phyloP scores from a whole-genome alignment of 2,329 filamentous ascomycete species.

The Cercospora nicotianae region DNA sequence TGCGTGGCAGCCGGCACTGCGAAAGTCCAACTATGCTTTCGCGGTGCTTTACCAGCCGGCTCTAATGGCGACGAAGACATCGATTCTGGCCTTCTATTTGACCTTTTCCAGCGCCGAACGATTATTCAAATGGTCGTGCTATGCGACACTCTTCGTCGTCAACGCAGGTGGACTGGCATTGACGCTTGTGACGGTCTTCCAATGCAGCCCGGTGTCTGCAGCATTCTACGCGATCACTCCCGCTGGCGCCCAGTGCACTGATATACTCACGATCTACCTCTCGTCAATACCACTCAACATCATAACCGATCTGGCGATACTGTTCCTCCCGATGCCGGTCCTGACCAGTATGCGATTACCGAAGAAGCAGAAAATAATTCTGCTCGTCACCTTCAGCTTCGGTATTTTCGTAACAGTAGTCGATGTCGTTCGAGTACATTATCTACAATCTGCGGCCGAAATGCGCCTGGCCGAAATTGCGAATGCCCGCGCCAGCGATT shows the following conservation, averaged over 20 bases:
- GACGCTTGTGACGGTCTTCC: conserved; percentile 83
- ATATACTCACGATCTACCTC: conserved; percentile 65
- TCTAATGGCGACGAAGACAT: conserved; percentile 87
- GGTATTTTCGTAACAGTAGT: conserved; percentile 86
- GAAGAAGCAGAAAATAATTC: conserved; percentile 79
- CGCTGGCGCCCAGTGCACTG: conserved; percentile 54
- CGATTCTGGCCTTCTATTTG: conserved; percentile 88
- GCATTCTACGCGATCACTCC: conserved; percentile 60
- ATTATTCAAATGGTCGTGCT: conserved; percentile 78
- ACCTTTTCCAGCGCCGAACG: conserved; percentile 76
- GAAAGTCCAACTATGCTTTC: conserved; percentile 60
- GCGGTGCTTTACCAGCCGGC: conserved; percentile 73
- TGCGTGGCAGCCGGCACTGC: conserved; percentile 54
- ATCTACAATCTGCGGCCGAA: conserved; percentile 71
- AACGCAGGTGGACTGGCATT: conserved; percentile 76
- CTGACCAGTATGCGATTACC: conserved; percentile 84
- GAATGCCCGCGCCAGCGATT: background rate
- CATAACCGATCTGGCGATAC: conserved; percentile 82
- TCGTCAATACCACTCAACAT: conserved; percentile 87
- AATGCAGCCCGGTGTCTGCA: conserved; percentile 73
- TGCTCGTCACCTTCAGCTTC: conserved; percentile 81
- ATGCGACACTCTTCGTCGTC: conserved; percentile 72
- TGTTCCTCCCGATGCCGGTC: conserved; percentile 85
- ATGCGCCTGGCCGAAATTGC: conserved; percentile 47
- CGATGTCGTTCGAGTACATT: conserved; percentile 86